Conservation (phyloP, 2,329 filamentous ascomycete genomes). For the Fusarium nelsonii region DNA sequence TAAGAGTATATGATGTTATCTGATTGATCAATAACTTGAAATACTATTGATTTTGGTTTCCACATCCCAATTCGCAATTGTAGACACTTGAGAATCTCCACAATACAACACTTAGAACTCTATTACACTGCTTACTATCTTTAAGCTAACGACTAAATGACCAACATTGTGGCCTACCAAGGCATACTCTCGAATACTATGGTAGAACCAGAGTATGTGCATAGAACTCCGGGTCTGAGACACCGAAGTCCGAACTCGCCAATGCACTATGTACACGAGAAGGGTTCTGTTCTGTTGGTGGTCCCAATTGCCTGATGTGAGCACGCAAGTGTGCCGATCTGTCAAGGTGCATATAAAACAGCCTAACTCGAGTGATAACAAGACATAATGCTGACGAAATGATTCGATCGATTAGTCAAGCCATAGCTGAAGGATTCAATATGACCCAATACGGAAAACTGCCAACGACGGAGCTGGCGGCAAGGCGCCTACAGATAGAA, state of each 20-base stretch:
- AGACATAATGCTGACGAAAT: slow-evolving; percentile 21
- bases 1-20: neutral
- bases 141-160: neutral
- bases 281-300: slow-evolving; percentile 21
- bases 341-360: slow-evolving; percentile 17
- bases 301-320: slow-evolving; percentile 18
- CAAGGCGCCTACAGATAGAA: slow-evolving; percentile 10
- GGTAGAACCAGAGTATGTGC: slow-evolving; percentile 1
- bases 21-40: neutral
- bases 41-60: neutral
- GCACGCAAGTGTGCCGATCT: slow-evolving; percentile 8
- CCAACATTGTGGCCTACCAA: neutral
- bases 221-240: slow-evolving; percentile 2
- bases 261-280: neutral
- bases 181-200: neutral
- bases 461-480: slow-evolving; percentile 19
- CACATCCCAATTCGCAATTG: neutral
- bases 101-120: too few relatives aligned
- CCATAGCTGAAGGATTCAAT: slow-evolving; percentile 16
- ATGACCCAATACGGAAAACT: slow-evolving; percentile 19
- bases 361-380: slow-evolving; percentile 19
- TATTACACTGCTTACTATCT: neutral
- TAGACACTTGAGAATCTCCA: neutral
- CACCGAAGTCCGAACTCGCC: neutral
- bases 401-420: slow-evolving; percentile 24